Evolutionary conservation across 2,329 filamentous ascomycete genomes (phyloP), one percentile per base, ranked within the genome.

Genomic region (Ophiocordyceps australis): DNA sequence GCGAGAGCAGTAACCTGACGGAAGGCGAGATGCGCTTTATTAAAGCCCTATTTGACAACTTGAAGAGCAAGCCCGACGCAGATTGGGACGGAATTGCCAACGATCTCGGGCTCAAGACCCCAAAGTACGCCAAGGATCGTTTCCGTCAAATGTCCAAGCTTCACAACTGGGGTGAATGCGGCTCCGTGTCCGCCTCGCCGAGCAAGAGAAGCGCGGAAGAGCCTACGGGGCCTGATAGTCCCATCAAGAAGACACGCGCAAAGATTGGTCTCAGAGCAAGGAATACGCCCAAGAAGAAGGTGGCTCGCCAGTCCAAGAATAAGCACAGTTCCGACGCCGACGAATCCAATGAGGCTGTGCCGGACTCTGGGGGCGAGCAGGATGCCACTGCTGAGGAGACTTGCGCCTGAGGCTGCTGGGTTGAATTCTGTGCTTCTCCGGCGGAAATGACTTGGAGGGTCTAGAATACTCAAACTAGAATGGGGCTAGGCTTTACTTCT

Each of bases 11-110:
- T 1, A 17, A 30, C 8, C 38, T 54, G 23, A 54, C 41, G 9
- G 42, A 47, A 2, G 36, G 30, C 13, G 53, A 56, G 19, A 36
- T 48, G 22, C 42, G 45, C 17, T 52, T 55, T 37, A 43, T 56
- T 37, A 51, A 53, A 28, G 45, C 47, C 9, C 39, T 56, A 20
- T 55, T 57, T 30, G 44, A 53, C 35, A 49, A 54, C 35, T 52
- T 56, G 46, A 48, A 38, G 5, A 35, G 46, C 22, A 52, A 50
- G 32, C 50, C 49, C 6, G 47, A 54, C 7, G 46, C 55, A 16
- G 40, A 61, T 37, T 61, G 49, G 43, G 39, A 49, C 11, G 34
- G 39, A 2, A 46, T 60, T 21, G 55, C 54, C 5, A 7, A 22
- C 3, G 35, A 40, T 9, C 33, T 53, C 10, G 42, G 42, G 4